Evolutionary conservation across 192 early-diverging fungal species (phyloP).

Genomic region (Coemansia sp.): DNA sequence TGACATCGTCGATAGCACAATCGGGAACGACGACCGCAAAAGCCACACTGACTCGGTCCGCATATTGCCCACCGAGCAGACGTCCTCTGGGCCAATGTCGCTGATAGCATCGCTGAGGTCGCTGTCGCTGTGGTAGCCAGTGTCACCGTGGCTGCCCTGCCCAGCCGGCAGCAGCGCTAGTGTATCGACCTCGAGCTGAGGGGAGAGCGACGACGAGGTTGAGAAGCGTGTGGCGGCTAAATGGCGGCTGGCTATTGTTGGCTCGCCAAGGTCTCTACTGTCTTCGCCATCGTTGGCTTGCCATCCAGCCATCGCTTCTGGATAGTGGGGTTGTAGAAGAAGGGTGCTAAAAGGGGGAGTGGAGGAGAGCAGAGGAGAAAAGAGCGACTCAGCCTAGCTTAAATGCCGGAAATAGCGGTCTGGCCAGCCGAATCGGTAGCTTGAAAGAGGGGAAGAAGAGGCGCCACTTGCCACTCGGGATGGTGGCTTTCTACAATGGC

Average conservation of each 20-base stretch:
- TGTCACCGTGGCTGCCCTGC: background rate
- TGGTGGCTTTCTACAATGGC: background rate
- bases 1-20: conserved; percentile 35
- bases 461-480: background rate
- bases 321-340: background rate
- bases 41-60: conserved; percentile 19
- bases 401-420: background rate
- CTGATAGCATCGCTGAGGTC: background rate
- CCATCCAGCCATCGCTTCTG: background rate
- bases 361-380: background rate
- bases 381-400: background rate
- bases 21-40: conserved; percentile 27
- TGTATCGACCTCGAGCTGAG: background rate
- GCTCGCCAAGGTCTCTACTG: background rate
- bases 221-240: background rate
- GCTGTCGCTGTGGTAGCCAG: conserved; percentile 8
- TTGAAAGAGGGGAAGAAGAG: background rate
- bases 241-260: background rate
- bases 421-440: background rate
- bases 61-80: conserved; percentile 8
- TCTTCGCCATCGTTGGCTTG: background rate
- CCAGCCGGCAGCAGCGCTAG: background rate
- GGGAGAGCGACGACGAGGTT: background rate
- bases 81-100: conserved; percentile 5
- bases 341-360: background rate